Base-by-base conservation (phyloP, 1,284 basidiomycete species). In the Somion occarium region DNA sequence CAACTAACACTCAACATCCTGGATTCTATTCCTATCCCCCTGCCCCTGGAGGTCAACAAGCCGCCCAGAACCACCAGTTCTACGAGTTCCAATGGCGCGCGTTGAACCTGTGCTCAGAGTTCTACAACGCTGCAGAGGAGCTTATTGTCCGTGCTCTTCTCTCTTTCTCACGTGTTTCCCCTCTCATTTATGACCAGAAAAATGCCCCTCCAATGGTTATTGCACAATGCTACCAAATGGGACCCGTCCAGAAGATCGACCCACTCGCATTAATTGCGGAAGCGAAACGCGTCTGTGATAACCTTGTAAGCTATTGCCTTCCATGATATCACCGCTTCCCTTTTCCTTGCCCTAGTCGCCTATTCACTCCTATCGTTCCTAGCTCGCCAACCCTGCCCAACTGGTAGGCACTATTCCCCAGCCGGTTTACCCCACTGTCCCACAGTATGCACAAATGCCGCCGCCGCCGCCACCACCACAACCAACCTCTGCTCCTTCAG, bases 41-140 rank as follows among this genome's bases (percentile, higher is more conserved):
- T 22, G 60, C 63, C 3, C 64, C 69, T 12, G 61, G 57, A 20
- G 57, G 62, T 25, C 24, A 23, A 23, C 34, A 41, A 12, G 24
- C 15, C 7, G 67, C 83, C 5, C 79, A 83, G 59, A 86, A 87
- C 61, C 83, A 88, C 57, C 80, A 83, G 60, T 89, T 88, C 65
- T 86, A 88, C 63, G 86, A 90, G 62, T 91, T 91, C 60, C 87
- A 90, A 63, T 91, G 88, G 87, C 78, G 86, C 47, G 81, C 89
- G 38, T 67, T 91, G 50, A 88, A 88, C 61, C 69, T 91, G 37
- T 91, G 88, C 65, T 81, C 83, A 1, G 88, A 90, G 62, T 91
- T 91, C 63, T 91, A 90, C 68, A 84, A 82, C 30, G 87, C 88
- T 5, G 88, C 88, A 15, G 88, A 89, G 64, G 88, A 91, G 64